Conservation (phyloP, 83 land plant genomes). For the Diphasiastrum complanatum region DNA sequence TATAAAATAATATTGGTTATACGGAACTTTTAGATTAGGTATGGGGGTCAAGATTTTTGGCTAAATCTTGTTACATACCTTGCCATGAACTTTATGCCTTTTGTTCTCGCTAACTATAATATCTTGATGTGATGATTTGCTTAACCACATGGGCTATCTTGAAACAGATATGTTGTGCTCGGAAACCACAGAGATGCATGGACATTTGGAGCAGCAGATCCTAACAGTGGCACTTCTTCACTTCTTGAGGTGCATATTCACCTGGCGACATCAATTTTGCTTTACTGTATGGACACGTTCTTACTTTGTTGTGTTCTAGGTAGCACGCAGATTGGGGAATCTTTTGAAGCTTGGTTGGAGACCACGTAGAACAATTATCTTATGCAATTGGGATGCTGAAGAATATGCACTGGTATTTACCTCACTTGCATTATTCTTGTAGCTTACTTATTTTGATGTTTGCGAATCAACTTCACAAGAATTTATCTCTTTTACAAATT, state of each 20-base stretch:
- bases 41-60: no score
- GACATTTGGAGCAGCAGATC: slow-evolving; percentile 18
- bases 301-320: background rate
- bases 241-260: slow-evolving; percentile 16
- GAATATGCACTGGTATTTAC: slow-evolving; percentile 9
- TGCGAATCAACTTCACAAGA: background rate
- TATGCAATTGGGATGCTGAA: slow-evolving; percentile 4
- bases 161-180: slow-evolving; percentile 2
- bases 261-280: no score
- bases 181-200: slow-evolving; percentile 17
- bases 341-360: background rate
- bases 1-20: no score
- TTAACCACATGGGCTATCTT: no score
- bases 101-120: no score
- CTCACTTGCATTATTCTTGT: background rate
- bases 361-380: background rate
- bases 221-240: slow-evolving; percentile 4
- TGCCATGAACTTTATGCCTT: no score
- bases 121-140: no score
- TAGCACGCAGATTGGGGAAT: background rate
- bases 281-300: no score
- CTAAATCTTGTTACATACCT: no score
- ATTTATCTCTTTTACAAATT: no score
- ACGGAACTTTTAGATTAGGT: no score
- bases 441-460: background rate